Evolutionary conservation across 2,329 filamentous ascomycete species (phyloP).

Genomic region (Curvularia spicifera): DNA sequence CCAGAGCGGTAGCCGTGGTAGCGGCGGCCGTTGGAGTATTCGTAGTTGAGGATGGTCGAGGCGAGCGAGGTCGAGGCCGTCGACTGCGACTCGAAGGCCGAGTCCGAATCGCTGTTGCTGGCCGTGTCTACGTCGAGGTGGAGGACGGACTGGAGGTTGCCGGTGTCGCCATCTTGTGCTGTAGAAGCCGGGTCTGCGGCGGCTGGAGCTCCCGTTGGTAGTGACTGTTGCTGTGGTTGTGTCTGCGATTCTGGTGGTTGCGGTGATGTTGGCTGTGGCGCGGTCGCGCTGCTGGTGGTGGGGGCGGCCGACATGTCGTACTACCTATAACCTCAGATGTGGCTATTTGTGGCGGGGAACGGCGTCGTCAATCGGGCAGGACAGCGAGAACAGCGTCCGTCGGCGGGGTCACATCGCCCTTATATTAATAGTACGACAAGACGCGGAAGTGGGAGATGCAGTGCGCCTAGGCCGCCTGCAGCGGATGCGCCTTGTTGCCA

Average conservation of each 20-base stretch:
- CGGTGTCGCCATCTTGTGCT: slow-evolving; percentile 7
- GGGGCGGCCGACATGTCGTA: slow-evolving; percentile 21
- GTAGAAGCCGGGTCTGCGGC: background rate
- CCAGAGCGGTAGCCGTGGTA: slow-evolving; percentile 49
- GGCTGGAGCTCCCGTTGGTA: background rate
- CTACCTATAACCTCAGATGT: background rate
- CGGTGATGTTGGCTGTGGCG: slow-evolving; percentile 3
- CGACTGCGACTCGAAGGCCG: slow-evolving; percentile 39
- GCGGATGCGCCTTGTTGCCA: background rate
- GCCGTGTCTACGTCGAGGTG: slow-evolving; percentile 39
- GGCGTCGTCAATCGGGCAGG: background rate
- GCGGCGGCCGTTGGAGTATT: slow-evolving; percentile 48
- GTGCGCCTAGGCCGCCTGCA: background rate
- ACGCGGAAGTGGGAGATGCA: background rate
- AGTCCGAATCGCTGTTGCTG: slow-evolving; percentile 39
- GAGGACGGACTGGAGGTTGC: slow-evolving; percentile 34
- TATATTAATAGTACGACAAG: background rate
- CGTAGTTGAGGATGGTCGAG: slow-evolving; percentile 48
- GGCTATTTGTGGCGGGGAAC: background rate
- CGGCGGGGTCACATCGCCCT: slow-evolving; percentile 1
- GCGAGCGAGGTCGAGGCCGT: slow-evolving; percentile 44
- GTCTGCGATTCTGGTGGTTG: background rate
- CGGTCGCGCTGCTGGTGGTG: slow-evolving; percentile 18
- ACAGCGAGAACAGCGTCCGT: background rate
- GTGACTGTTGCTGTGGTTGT: slow-evolving; percentile 3